Percentiles rank a stretch among this genome's conserved stretches.
These are phyloP conservation scores for Acidiella bohemica DNA, from an alignment of 495 filamentous ascomycete genomes.

Conservation along the genomic window DNA sequence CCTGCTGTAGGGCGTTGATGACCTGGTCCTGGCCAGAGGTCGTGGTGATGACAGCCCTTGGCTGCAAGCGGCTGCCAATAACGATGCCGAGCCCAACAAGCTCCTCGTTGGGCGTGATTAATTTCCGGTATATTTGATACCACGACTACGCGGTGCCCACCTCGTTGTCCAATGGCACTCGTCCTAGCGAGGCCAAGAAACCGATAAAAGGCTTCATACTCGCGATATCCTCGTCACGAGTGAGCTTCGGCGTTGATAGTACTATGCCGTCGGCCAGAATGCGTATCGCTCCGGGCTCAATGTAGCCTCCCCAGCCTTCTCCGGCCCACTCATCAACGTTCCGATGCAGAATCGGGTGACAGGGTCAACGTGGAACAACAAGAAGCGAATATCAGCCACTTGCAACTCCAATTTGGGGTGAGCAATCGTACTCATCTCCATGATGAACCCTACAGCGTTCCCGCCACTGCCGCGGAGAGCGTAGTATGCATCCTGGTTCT, in stretches of 20 bases:
- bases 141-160: constrained; percentile 5
- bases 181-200: constrained; percentile 5
- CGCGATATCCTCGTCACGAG: neutral
- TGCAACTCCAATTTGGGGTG: constrained; percentile 3
- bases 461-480: constrained; percentile 18
- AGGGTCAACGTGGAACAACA: neutral
- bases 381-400: constrained; percentile 7
- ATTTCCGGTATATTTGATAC: constrained; percentile 7
- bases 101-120: constrained; percentile 10
- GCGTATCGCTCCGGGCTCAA: neutral
- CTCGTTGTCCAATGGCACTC: constrained; percentile 2
- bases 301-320: constrained; percentile 14
- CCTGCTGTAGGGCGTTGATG: constrained; percentile 3
- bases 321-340: constrained; percentile 11
- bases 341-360: constrained; percentile 6
- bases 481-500: constrained; percentile 18
- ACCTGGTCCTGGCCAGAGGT: constrained; percentile 2
- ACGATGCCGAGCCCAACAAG: constrained; percentile 8
- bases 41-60: neutral
- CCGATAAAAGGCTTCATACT: constrained; percentile 10
- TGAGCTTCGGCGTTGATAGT: constrained; percentile 9
- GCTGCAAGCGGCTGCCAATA: constrained; percentile 9
- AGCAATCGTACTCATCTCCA: constrained; percentile 7
- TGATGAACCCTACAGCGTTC: constrained; percentile 12
- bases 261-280: neutral